Percentiles rank a stretch among this genome's conserved stretches.
These are phyloP conservation scores for Amaranthus palmeri DNA, from an alignment of 148 eudicot species.

Conservation along the genomic window DNA sequence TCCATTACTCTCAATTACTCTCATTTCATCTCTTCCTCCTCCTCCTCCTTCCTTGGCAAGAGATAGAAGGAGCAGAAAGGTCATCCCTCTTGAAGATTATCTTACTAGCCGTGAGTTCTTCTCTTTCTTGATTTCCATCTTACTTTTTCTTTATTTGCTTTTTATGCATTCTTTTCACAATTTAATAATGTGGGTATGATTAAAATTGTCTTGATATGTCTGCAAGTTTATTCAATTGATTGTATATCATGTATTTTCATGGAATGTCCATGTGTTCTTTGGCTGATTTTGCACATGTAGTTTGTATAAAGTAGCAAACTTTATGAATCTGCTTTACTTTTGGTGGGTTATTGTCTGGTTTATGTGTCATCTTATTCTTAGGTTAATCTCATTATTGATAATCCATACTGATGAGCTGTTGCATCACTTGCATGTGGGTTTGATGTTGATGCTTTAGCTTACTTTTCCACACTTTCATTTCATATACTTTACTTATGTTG, in stretches of 20 bases:
- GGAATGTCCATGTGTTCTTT: conserved; percentile 1
- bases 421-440: not conserved
- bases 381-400: not conserved
- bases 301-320: conserved; percentile 1
- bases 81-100: conserved; percentile 76
- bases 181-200: conserved; percentile 17
- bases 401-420: not conserved
- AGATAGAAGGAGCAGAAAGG: conserved; percentile 62
- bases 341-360: not conserved
- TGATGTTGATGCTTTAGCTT: not conserved
- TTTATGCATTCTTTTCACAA: not conserved
- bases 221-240: not conserved
- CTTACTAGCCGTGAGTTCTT: conserved; percentile 49
- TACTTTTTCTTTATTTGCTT: not conserved
- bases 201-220: not conserved
- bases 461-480: not conserved
- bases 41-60: conserved; percentile 52
- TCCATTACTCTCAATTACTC: conserved; percentile 38
- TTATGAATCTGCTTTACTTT: conserved; percentile 5
- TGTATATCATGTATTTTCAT: not conserved
- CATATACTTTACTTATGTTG: not conserved
- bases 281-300: not conserved
- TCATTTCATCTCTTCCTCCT: conserved; percentile 14
- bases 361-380: not conserved
- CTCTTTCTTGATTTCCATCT: not conserved